phyloP scores from a whole-genome alignment of 352 stramenopile species.

The Pythium aquatile region DNA sequence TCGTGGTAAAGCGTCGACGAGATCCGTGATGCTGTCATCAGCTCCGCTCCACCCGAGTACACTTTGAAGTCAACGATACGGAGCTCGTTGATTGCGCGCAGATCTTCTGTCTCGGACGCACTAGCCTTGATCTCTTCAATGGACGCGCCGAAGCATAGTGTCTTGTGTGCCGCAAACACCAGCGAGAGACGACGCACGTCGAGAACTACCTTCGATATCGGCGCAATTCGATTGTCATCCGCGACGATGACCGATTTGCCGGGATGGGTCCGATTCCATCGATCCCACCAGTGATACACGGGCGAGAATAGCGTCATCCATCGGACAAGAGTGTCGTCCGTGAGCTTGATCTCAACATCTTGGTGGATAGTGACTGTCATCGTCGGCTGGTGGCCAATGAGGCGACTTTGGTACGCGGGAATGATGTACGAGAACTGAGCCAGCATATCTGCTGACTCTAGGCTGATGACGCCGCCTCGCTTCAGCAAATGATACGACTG shows the following conservation, averaged over 20 bases:
- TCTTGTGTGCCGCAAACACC: conserved; percentile 57
- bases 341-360: conserved; percentile 53
- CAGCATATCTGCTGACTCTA: conserved; percentile 24
- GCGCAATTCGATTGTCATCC: conserved; percentile 55
- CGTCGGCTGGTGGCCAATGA: conserved; percentile 70
- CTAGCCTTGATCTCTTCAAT: conserved; percentile 33
- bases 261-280: conserved; percentile 73
- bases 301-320: conserved; percentile 81
- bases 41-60: conserved; percentile 10
- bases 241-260: conserved; percentile 43
- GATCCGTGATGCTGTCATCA: conserved; percentile 6
- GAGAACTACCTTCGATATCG: conserved; percentile 61
- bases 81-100: conserved; percentile 17
- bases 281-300: conserved; percentile 84
- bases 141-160: conserved; percentile 54
- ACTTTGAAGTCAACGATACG: conserved; percentile 10
- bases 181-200: conserved; percentile 46
- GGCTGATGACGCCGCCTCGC: not conserved
- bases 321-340: conserved; percentile 70
- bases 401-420: conserved; percentile 76
- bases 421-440: conserved; percentile 61
- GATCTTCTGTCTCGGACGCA: conserved; percentile 1
- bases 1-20: not conserved
- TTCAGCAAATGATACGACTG: conserved; percentile 26
- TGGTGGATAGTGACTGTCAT: conserved; percentile 51